Percentiles rank a stretch among this genome's conserved stretches.
Evolutionary conservation across 176 grass and related monocot species (phyloP).

Genomic region (Rhynchospora tenuis): DNA sequence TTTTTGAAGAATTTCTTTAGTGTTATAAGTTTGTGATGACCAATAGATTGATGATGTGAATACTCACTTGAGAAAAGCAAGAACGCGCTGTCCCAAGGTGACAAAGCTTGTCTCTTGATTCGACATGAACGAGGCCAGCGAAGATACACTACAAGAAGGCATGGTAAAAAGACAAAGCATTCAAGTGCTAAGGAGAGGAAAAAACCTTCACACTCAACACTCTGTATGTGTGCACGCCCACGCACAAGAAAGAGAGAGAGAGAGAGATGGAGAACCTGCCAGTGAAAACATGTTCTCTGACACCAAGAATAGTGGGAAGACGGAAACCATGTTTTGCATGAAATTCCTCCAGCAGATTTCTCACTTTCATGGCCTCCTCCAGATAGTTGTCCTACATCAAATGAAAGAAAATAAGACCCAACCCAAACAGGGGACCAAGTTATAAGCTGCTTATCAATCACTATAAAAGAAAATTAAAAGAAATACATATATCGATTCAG

Average conservation of each 20-base stretch:
- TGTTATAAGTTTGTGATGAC: not conserved
- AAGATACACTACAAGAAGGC: slow-evolving; percentile 68
- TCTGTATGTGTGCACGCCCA: not conserved
- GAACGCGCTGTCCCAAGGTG: slow-evolving; percentile 95
- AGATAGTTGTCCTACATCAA: slow-evolving; percentile 76
- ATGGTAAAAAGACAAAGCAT: slow-evolving; percentile 2
- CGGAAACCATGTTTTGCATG: slow-evolving; percentile 57
- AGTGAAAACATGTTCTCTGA: slow-evolving; percentile 94
- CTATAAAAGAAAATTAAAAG: not conserved
- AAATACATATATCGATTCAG: not conserved
- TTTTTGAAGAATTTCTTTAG: not conserved
- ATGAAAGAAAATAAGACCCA: not conserved
- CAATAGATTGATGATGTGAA: slow-evolving; percentile 16
- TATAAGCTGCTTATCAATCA: not conserved
- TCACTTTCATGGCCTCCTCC: slow-evolving; percentile 97
- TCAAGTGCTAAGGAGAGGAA: slow-evolving; percentile 17
- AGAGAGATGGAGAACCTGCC: slow-evolving; percentile 58
- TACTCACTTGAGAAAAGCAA: slow-evolving; percentile 93
- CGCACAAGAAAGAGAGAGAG: not conserved
- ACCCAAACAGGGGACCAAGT: not conserved
- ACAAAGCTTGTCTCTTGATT: slow-evolving; percentile 99
- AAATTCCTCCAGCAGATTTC: slow-evolving; percentile 98
- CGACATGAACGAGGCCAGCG: slow-evolving; percentile 92
- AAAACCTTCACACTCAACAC: slow-evolving; percentile 4
- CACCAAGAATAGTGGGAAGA: slow-evolving; percentile 80